Evolutionary conservation across 2,329 filamentous ascomycete species (phyloP).

Genomic region (Exophiala alcalophila): DNA sequence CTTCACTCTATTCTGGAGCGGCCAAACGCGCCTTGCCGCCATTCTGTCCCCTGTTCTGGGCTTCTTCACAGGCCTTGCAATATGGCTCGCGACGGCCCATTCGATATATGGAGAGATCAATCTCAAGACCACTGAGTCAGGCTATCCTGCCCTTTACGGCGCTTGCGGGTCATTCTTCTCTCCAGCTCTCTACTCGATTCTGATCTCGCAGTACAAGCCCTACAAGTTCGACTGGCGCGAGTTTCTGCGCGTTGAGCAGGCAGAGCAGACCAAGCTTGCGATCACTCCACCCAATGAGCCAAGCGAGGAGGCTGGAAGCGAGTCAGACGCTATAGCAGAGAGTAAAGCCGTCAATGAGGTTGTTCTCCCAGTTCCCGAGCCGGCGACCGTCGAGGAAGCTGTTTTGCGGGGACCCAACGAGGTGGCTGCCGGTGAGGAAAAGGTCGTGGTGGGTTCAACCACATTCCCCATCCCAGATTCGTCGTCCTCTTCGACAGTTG

Average conservation of each 20-base stretch:
- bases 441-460: too few relatives aligned
- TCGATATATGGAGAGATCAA: constrained; percentile 37
- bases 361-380: neutral
- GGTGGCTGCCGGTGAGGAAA: too few relatives aligned
- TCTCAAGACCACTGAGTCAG: constrained; percentile 41
- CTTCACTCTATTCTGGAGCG: constrained; percentile 28
- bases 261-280: neutral
- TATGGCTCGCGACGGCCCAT: constrained; percentile 42
- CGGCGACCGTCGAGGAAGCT: neutral
- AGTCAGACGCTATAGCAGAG: too few relatives aligned
- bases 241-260: constrained; percentile 48
- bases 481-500: too few relatives aligned
- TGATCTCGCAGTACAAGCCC: constrained; percentile 44
- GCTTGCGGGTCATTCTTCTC: constrained; percentile 47
- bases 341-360: neutral
- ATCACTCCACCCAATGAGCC: neutral
- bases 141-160: constrained; percentile 46
- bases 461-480: too few relatives aligned
- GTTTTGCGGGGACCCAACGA: too few relatives aligned
- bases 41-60: constrained; percentile 35
- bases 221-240: constrained; percentile 45
- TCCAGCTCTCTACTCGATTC: constrained; percentile 46
- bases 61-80: constrained; percentile 8
- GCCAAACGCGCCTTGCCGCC: constrained; percentile 47
- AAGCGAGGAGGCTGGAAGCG: neutral